Evolutionary conservation across 129 eudicot species (phyloP), one percentile per base, ranked within the genome.

Genomic region (Cynara cardunculus): DNA sequence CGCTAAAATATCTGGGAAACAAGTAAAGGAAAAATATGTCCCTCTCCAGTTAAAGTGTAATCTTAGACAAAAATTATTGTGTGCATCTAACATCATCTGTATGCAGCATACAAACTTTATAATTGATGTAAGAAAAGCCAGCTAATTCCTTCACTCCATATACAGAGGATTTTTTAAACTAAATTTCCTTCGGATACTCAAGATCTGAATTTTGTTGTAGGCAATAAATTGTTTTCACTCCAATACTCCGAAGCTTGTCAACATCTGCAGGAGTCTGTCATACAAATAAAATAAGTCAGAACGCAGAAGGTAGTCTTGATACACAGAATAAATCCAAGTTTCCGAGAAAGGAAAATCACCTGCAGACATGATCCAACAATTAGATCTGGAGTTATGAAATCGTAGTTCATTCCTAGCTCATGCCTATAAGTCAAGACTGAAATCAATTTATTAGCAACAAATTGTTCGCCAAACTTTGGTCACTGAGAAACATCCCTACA

Each of bases 291-390:
- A 79, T 72, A 75, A 75, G 65, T 82, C 30, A 44, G 7, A 77
- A 27, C 16, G 30, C 13, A 78, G 75, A 80, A 44, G 25, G 8
- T 64, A 31, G 32, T 37, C 26, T 32, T 3, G 4, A 9, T 41
- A 4, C 3, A 65, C 64, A 56, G 68, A 73, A 5, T 5, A 31
- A 21, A 70, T 69, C 37, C 2, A 71, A 14, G 77, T 66, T 7
- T 21, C n/a, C 3, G 11, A 71, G 25, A 67, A 39, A 19, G 3
- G n/a, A 37, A 69, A 77, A 73, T 83, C 76, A 94, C 99, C 99
- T 94, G 99, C 77, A 92, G 89, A 86, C 99, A 94, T 76, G 99
- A 94, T 3, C 99, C 99, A 61, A 94, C 99, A 25, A 94, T 94
- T 83, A 94, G 69, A 81, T 92, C 97, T 22, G 91, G 96, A 78